These are phyloP conservation scores for Aspergillus cavernicola DNA, from an alignment of 495 filamentous ascomycete genomes.

Conservation along the genomic window DNA sequence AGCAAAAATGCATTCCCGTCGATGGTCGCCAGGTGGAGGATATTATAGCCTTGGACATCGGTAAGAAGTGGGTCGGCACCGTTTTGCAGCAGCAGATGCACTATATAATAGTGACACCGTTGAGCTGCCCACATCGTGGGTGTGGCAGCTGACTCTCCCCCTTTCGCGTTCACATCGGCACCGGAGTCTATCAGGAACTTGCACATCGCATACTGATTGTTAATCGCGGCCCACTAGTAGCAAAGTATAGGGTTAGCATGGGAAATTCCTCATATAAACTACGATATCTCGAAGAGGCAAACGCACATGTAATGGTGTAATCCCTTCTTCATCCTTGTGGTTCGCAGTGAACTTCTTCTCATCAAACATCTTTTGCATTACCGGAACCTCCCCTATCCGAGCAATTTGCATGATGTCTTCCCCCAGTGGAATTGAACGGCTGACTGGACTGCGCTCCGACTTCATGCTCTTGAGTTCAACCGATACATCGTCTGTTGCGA, in stretches of 20 bases:
- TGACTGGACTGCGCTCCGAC: conserved; percentile 30
- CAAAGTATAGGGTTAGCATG: background rate
- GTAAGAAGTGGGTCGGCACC: conserved; percentile 86
- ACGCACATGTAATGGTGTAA: conserved; percentile 91
- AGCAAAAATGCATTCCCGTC: conserved; percentile 94
- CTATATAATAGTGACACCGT: conserved; percentile 83
- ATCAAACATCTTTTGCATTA: conserved; percentile 85
- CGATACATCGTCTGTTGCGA: conserved; percentile 48
- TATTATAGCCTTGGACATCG: conserved; percentile 94
- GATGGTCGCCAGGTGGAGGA: conserved; percentile 92
- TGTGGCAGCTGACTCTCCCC: conserved; percentile 89
- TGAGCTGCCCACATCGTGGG: conserved; percentile 97
- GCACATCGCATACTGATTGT: conserved; percentile 95
- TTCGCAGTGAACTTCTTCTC: conserved; percentile 73
- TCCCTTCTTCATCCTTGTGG: conserved; percentile 83
- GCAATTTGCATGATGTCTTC: conserved; percentile 96
- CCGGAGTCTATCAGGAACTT: conserved; percentile 88
- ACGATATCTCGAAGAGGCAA: background rate
- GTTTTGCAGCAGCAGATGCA: conserved; percentile 74
- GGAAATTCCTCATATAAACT: background rate
- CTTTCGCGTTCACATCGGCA: conserved; percentile 89
- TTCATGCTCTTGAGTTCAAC: conserved; percentile 69
- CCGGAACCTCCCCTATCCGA: conserved; percentile 76
- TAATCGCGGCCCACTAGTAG: conserved; percentile 95
- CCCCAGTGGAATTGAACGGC: conserved; percentile 56